A percentile compares a stretch with the other conserved stretches of the same genome.
These are phyloP conservation scores for Vanderwaltozyma verrucispora DNA, from an alignment of 805 yeast species.

Conservation along the genomic window DNA sequence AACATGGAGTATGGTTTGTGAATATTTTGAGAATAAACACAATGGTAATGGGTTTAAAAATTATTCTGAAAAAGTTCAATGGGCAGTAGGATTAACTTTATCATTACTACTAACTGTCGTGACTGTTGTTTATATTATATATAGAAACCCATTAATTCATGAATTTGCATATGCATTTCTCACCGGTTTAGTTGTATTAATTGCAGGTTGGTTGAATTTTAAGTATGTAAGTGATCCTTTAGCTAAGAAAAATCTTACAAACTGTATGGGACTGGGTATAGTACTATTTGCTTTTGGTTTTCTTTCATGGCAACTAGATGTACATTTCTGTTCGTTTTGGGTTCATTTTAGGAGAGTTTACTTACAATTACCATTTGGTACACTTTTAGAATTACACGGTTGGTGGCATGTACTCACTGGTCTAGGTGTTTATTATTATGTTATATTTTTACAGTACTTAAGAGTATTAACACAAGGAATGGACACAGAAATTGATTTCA, in stretches of 20 bases:
- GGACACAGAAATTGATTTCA: slow-evolving; percentile 45
- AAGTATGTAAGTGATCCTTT: slow-evolving; percentile 40
- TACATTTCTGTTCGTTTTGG: slow-evolving; percentile 59
- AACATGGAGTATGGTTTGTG: slow-evolving; percentile 71
- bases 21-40: slow-evolving; percentile 16
- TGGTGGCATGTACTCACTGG: slow-evolving; percentile 96
- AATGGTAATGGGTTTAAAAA: not conserved
- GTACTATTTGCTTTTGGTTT: slow-evolving; percentile 62
- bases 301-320: slow-evolving; percentile 81
- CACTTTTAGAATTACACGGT: slow-evolving; percentile 83
- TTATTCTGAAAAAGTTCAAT: not conserved
- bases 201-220: slow-evolving; percentile 43
- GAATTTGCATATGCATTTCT: slow-evolving; percentile 75
- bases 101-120: slow-evolving; percentile 45
- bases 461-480: slow-evolving; percentile 53
- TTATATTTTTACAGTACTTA: slow-evolving; percentile 68
- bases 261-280: slow-evolving; percentile 50
- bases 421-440: slow-evolving; percentile 75
- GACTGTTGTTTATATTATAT: slow-evolving; percentile 62
- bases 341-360: slow-evolving; percentile 46
- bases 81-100: slow-evolving; percentile 35
- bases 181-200: slow-evolving; percentile 60
- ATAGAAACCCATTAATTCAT: slow-evolving; percentile 78
- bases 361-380: slow-evolving; percentile 74
- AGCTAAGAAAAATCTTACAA: slow-evolving; percentile 40